Evolutionary conservation across 2,329 filamentous ascomycete species (phyloP).

Genomic region (Coniochaeta prunicola): DNA sequence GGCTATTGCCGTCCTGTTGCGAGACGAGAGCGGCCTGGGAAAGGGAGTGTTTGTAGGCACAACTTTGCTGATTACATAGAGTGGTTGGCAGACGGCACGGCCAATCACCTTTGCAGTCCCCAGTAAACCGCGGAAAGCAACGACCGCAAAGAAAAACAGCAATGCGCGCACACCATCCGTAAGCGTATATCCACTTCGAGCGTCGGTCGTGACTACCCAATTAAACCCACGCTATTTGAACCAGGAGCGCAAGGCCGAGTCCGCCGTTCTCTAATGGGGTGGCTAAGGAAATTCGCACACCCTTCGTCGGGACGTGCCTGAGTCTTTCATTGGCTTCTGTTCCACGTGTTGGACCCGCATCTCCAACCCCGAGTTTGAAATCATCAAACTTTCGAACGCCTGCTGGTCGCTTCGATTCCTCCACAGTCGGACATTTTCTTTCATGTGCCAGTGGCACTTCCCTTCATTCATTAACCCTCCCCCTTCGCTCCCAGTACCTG

Average conservation of each 20-base stretch:
- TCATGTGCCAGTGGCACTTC: background rate
- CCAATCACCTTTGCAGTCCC: background rate
- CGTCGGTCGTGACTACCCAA: no score
- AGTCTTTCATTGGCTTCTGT: background rate
- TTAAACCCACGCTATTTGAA: background rate
- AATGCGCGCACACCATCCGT: background rate
- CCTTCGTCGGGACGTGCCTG: background rate
- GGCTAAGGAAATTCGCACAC: background rate
- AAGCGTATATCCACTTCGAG: background rate
- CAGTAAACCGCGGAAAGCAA: background rate
- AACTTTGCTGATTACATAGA: background rate
- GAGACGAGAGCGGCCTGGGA: background rate
- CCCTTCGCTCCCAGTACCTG: background rate
- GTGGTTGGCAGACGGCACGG: background rate
- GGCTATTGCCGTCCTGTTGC: background rate
- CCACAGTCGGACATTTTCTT: background rate
- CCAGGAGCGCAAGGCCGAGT: background rate
- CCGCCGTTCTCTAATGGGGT: background rate
- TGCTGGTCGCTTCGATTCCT: background rate
- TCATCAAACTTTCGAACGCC: background rate
- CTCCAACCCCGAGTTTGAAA: background rate
- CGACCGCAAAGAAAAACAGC: background rate
- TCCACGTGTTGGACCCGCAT: background rate
- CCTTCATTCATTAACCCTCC: background rate
- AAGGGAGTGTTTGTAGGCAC: background rate